Percentiles rank a stretch among this genome's conserved stretches.
Evolutionary conservation across 352 stramenopile genomes (phyloP).

Genomic region (Phytophthora uliginosa): DNA sequence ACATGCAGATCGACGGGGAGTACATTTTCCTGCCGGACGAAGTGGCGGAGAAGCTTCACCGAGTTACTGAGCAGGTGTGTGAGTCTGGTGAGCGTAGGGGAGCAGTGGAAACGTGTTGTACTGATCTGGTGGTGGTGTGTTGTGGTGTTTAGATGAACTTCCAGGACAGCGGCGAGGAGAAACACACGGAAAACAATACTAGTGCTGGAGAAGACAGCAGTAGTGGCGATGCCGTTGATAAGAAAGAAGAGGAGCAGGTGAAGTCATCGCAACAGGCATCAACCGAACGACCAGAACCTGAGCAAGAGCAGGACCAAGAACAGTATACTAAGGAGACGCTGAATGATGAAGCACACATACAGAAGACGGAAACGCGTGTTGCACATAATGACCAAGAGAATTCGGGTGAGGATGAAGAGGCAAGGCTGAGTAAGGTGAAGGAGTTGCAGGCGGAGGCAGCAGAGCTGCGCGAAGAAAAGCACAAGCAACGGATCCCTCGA

Average conservation of each 20-base stretch:
- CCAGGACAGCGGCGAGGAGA: constrained; percentile 31
- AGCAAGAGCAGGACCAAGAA: constrained; percentile 44
- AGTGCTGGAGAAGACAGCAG: constrained; percentile 31
- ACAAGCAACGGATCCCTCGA: constrained; percentile 30
- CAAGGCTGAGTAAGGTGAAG: constrained; percentile 28
- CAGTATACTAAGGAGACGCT: constrained; percentile 20
- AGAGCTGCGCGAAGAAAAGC: constrained; percentile 35
- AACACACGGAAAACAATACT: constrained; percentile 24
- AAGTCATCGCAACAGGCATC: constrained; percentile 14
- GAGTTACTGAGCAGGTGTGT: constrained; percentile 66
- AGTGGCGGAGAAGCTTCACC: constrained; percentile 73
- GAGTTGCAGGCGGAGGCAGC: constrained; percentile 16
- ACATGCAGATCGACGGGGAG: constrained; percentile 86
- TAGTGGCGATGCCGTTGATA: constrained; percentile 20
- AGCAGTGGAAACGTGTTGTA: neutral
- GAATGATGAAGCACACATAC: neutral
- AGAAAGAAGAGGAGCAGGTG: constrained; percentile 14
- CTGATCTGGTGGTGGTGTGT: constrained; percentile 24
- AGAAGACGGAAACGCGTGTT: constrained; percentile 12
- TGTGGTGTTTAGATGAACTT: constrained; percentile 24
- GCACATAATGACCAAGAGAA: constrained; percentile 15
- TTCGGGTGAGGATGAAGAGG: constrained; percentile 19
- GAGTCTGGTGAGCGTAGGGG: neutral
- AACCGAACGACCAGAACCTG: constrained; percentile 35
- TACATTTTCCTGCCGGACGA: constrained; percentile 81